Evolutionary conservation across 1,284 basidiomycete species (phyloP).

Genomic region (Coniferiporia sulphurascens): DNA sequence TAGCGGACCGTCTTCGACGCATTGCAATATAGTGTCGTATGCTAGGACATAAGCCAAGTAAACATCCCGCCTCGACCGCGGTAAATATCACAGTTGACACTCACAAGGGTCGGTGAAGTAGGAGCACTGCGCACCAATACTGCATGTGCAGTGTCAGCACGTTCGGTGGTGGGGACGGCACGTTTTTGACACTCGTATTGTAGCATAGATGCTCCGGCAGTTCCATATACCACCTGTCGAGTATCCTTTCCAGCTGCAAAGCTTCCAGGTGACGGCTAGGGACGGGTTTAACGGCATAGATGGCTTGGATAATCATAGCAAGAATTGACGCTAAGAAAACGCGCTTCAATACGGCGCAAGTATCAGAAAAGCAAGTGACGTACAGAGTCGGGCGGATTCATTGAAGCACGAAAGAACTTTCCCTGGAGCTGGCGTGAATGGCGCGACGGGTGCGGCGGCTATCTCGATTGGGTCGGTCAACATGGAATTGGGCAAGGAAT

Average conservation of each 20-base stretch:
- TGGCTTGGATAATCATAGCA: slow-evolving; percentile 61
- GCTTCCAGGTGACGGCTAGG: slow-evolving; percentile 55
- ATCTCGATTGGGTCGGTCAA: slow-evolving; percentile 9
- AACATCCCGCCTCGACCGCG: not conserved
- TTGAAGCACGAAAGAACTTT: slow-evolving; percentile 72
- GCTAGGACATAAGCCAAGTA: not conserved
- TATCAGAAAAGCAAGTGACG: slow-evolving; percentile 16
- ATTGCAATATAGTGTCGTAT: slow-evolving; percentile 19
- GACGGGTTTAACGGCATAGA: slow-evolving; percentile 67
- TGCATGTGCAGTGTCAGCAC: slow-evolving; percentile 78
- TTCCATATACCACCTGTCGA: slow-evolving; percentile 77
- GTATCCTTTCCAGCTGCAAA: slow-evolving; percentile 53
- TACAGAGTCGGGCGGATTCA: slow-evolving; percentile 67
- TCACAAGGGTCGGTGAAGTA: slow-evolving; percentile 81
- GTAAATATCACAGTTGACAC: slow-evolving; percentile 27
- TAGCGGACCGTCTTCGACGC: slow-evolving; percentile 28
- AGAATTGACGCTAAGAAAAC: slow-evolving; percentile 51
- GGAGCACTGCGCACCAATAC: slow-evolving; percentile 78
- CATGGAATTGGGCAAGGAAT: slow-evolving; percentile 30
- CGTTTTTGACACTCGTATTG: slow-evolving; percentile 44
- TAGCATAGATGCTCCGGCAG: slow-evolving; percentile 66
- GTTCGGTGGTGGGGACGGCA: slow-evolving; percentile 47
- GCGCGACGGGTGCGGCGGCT: not conserved
- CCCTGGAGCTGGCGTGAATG: slow-evolving; percentile 37
- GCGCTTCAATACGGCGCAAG: not conserved